Base-by-base conservation (phyloP, 2,329 filamentous ascomycete genomes). In the Arthrobotrys megalospora region DNA sequence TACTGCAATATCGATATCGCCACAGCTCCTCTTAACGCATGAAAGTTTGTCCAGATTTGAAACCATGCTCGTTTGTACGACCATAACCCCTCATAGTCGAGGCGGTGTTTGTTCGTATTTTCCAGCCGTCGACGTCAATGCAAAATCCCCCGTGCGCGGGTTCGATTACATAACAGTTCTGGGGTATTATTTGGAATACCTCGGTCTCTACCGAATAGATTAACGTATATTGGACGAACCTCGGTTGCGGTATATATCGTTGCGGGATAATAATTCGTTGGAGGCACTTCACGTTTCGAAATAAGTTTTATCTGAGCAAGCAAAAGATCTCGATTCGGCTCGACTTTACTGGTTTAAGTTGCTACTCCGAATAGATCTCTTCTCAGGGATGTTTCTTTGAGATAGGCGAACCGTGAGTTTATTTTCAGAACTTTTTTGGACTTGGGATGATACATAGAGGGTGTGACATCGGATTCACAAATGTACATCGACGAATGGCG, bases 271-370 rank as follows among this genome's bases (percentile, higher is more conserved):
- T 47, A 48, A 58, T 64, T 14, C 34, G 45, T 16, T 45, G 38
- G 43, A 50, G 63, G 19, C 41, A 63, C n/a, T 32, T 64, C 53
- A 21, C 19, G 67, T 71, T 71, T 71, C 55, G 45, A 64, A 71
- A 41, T 47, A 28, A 14, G 43, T 45, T 62, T 70, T 63, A 47
- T 47, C 55, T 68, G 58, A 65, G 8, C 21, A 41, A 38, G 11
- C n/a, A 1, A 45, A 62, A 43, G 12, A 63, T 34, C 60, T 43
- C 48, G 48, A 43, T 47, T 64, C 43, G 67, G 38, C 36, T 71
- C 45, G 45, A 58, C n/a, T 58, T 52, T 19, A 8, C 48, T 60
- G 11, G 21, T 64, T 64, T 34, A 47, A 2, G 10, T n/a, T 10
- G 11, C 7, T 14, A 10, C 36, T 24, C 8, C 19, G 10, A 45